Conservation (phyloP, 2,329 filamentous ascomycete genomes). For the Coniella lustricola region DNA sequence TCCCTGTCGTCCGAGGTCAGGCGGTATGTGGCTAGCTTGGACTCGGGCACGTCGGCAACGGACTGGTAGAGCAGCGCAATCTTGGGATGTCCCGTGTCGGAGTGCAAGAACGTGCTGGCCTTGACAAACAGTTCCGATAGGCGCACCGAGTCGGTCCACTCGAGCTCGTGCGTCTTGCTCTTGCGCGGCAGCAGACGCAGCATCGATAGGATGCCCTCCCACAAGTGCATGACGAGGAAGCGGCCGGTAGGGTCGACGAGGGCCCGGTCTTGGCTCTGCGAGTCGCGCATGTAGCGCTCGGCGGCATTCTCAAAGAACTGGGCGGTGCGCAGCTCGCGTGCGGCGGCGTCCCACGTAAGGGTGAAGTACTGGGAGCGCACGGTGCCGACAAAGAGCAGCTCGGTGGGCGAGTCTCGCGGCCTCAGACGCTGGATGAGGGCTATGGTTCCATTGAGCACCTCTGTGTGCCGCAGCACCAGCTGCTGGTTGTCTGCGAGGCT, state of each 20-base stretch:
- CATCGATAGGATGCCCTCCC: conserved; percentile 53
- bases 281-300: conserved; percentile 62
- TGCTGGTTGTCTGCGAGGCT: conserved; percentile 53
- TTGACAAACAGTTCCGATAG: conserved; percentile 55
- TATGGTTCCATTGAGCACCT: conserved; percentile 76
- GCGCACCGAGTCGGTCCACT: conserved; percentile 47
- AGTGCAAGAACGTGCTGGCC: conserved; percentile 49
- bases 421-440: conserved; percentile 76
- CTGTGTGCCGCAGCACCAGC: conserved; percentile 58
- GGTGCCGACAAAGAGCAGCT: conserved; percentile 89
- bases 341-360: conserved; percentile 66
- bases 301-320: conserved; percentile 45
- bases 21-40: conserved; percentile 52
- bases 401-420: conserved; percentile 65
- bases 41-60: conserved; percentile 43
- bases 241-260: conserved; percentile 72
- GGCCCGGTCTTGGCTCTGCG: conserved; percentile 75
- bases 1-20: conserved; percentile 53
- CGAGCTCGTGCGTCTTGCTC: conserved; percentile 35
- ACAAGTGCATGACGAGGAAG: conserved; percentile 51
- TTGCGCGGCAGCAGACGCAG: conserved; percentile 43
- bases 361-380: conserved; percentile 89
- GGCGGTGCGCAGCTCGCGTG: conserved; percentile 42
- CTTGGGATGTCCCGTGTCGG: conserved; percentile 50
- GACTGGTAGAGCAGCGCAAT: conserved; percentile 54